Evolutionary conservation across 345 rosid genomes (phyloP), one percentile per base, ranked within the genome.

Genomic region (Populus alba): DNA sequence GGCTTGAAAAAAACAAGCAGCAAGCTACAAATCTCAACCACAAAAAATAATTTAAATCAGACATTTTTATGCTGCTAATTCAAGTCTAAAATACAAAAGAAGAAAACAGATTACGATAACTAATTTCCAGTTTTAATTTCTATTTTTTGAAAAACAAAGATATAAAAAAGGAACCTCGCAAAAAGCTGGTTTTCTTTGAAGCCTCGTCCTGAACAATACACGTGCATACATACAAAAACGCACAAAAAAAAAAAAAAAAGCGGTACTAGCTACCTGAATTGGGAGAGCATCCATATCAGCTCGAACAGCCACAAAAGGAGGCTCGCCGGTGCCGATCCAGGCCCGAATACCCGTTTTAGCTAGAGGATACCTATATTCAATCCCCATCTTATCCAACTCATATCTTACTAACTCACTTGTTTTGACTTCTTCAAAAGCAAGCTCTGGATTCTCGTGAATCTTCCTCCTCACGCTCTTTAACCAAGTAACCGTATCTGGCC

Each of bases 401-500:
- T 73, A 35, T 73, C 84, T 73, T 20, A 81, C 53, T 5, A 77
- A 47, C 68, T 81, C 51, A 69, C 84, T 81, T 27, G 84, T 81
- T 65, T 81, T 70, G 29, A 77, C 74, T 68, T 81, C 83, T 55
- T 80, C 79, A 53, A 70, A 80, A 75, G 45, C 83, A 63, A 80
- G 76, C 55, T 80, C 83, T 70, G 83, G 79, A 79, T 75, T 57
- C 79, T 80, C 72, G 68, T 80, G 79, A 71, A 80, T 75, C 72
- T 15, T 70, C 16, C 83, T 80, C 75, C 83, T 63, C 16, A 75
- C 41, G 27, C 6, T 65, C 10, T 62, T 63, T 71, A 80, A 70
- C 17, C 67, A 80, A 37, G 61, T 68, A 7, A 85, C 93, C 72
- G 81, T 86, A 77, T 88, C 91, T 2, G 87, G 85, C 13, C 43